These are phyloP conservation scores for Diaporthe citriasiana DNA, from an alignment of 2,329 filamentous ascomycete species.

Conservation along the genomic window DNA sequence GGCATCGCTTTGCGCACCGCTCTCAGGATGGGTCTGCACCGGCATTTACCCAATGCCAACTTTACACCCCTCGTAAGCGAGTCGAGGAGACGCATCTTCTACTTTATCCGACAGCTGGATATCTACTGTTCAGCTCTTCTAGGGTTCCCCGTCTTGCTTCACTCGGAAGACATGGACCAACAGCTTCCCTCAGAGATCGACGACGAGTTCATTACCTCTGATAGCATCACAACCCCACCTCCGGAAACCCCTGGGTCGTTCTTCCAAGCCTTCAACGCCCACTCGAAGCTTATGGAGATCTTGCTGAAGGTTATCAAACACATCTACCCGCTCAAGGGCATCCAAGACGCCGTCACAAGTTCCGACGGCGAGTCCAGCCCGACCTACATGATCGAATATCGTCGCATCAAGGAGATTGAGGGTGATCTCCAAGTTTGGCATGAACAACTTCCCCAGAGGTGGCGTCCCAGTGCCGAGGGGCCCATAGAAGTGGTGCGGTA, in stretches of 20 bases:
- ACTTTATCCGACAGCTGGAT: conserved; percentile 78
- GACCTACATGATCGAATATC: conserved; percentile 74
- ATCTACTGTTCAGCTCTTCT: conserved; percentile 78
- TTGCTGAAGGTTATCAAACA: conserved; percentile 74
- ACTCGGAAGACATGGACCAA: conserved; percentile 77
- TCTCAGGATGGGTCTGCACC: conserved; percentile 83
- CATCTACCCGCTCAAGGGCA: conserved; percentile 74
- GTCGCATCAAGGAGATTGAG: conserved; percentile 75
- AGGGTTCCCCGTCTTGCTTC: conserved; percentile 75
- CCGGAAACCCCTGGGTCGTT: conserved; percentile 67
- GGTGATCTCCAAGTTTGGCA: conserved; percentile 74
- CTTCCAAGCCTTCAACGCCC: conserved; percentile 76
- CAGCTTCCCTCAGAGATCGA: conserved; percentile 75
- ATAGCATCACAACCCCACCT: conserved; percentile 68
- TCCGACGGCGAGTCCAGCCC: conserved; percentile 59
- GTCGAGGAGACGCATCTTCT: conserved; percentile 75
- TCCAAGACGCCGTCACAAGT: conserved; percentile 58
- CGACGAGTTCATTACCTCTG: conserved; percentile 75
- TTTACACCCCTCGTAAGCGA: conserved; percentile 75
- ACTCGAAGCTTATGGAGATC: conserved; percentile 74
- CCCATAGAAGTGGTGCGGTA: conserved; percentile 82
- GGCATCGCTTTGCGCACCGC: conserved; percentile 83
- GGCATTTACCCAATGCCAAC: conserved; percentile 75
- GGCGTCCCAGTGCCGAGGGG: conserved; percentile 85
- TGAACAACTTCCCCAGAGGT: conserved; percentile 77